Evolutionary conservation across 805 yeast genomes (phyloP).

Genomic region (Saccharomycopsis guyanensis): DNA sequence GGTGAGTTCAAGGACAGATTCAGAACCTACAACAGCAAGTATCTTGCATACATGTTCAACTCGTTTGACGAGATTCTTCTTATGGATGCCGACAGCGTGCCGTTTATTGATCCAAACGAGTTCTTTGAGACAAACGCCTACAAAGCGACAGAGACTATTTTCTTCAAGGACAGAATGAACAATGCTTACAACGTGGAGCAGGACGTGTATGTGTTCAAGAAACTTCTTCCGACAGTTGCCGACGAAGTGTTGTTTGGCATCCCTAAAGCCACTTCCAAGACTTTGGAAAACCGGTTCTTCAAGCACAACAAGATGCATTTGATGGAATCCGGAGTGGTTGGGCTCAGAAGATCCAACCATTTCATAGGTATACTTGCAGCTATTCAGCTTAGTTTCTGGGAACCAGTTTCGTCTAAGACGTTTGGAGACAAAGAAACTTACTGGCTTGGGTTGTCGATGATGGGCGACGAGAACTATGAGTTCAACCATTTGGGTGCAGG

Average conservation of each 20-base stretch:
- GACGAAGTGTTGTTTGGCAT: constrained; percentile 31
- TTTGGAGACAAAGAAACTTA: constrained; percentile 66
- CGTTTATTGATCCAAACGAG: constrained; percentile 34
- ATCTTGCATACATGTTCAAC: constrained; percentile 41
- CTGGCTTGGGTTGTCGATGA: constrained; percentile 51
- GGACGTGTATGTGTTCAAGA: constrained; percentile 33
- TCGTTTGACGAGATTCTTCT: constrained; percentile 43
- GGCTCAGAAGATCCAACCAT: constrained; percentile 39
- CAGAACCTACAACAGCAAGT: constrained; percentile 36
- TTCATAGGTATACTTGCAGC: constrained; percentile 43
- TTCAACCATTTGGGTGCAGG: constrained; percentile 49
- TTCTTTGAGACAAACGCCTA: constrained; percentile 30
- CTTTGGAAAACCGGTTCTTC: constrained; percentile 33
- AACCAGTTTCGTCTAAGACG: constrained; percentile 38
- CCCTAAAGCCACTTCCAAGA: constrained; percentile 30
- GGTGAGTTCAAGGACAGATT: constrained; percentile 24
- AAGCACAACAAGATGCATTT: constrained; percentile 32
- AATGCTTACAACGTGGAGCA: constrained; percentile 32
- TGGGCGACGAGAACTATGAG: constrained; percentile 45
- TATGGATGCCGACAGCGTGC: constrained; percentile 45
- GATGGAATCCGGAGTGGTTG: constrained; percentile 39
- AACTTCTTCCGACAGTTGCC: constrained; percentile 35
- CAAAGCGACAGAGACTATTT: constrained; percentile 30
- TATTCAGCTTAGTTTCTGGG: constrained; percentile 31
- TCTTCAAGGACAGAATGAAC: constrained; percentile 41